Base-by-base conservation (phyloP, 2,329 filamentous ascomycete species). In the Fusarium caatingaense region DNA sequence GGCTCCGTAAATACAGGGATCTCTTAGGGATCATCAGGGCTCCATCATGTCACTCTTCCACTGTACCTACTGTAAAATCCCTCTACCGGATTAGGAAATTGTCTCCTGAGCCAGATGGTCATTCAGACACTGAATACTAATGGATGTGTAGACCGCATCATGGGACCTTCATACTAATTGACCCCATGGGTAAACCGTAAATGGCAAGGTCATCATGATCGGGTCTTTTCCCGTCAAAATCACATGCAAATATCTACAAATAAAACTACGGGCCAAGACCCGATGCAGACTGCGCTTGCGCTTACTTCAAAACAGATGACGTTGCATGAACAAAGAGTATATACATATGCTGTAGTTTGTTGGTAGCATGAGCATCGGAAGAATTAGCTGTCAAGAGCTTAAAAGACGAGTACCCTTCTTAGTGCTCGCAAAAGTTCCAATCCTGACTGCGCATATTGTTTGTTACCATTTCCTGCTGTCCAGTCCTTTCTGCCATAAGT, bases 391-490 rank as follows among this genome's bases (percentile, higher is more conserved):
- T 37, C 9, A n/a, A 11, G 9, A 37, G 34, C 18, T 3, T 11
- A 10, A 37, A n/a, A 37, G 16, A 37, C 18, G 34, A 37, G 8
- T 18, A 18, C 18, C 18, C 34, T 49, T 5, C 28, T 30, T 51
- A 71, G 18, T 71, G 68, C 37, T 71, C 68, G 40, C 68, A 71
- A 48, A 71, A 71, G 32, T 63, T 71, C 68, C 64, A 71, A 11
- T 71, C 34, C 34, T 37, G 34, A n/a, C 34, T 37, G 34, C 34
- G 34, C 54, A 32, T 51, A 16, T 10, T 18, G 18, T 5, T 20
- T 49, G 15, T 68, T 37, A 3, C 50, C 11, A 3, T n/a, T 8
- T 46, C 13, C 34, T 71, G 68, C 21, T 48, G 27, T 10, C 21
- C 32, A 8, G 64, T 61, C 51, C 68, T 58, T 42, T 71, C 68